Evolutionary conservation across 1,284 basidiomycete genomes (phyloP), one percentile per base, ranked within the genome.

Genomic region (Flammula alnicola): DNA sequence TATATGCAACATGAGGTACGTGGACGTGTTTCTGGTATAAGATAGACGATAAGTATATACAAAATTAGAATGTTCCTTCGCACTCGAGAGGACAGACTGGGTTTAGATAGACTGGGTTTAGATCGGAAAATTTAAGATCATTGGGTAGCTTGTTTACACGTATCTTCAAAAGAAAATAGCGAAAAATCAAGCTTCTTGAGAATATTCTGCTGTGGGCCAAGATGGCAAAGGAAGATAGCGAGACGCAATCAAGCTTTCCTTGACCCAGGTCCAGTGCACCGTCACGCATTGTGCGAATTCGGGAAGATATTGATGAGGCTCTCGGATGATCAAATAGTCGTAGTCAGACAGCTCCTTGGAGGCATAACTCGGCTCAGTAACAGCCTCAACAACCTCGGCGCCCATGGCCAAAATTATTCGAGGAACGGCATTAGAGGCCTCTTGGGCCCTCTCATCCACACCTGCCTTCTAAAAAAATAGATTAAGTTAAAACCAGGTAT

Each of bases 401-500:
- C 88, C 87, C 80, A 93, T 88, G 41, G 82, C 81, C 36, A 91
- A 67, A 30, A 91, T 78, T 44, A 93, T 86, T 16, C 67, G 68
- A 22, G 66, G 60, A 29, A 72, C 62, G 9, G 63, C 64, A 55
- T 67, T 69, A 41, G 63, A 62, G n/a, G 64, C 65, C 37, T 72
- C 70, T 45, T 65, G 62, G 1, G 57, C 44, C 40, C 64, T 67
- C 41, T 69, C 63, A 5, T 68, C 65, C 8, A 49, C 46, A 30
- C 51, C 51, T 23, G 57, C 47, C 35, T 56, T 57, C 66, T 70
- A 41, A 12, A 44, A 23, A 37, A 22, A 14, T 6, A 20, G 16
- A 8, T n/a, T 12, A 36, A 44, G 10, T 37, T 47, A 19, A 37
- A 23, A 17, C 31, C 27, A 53, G 16, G 52, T 9, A 26, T 16